phyloP scores from a whole-genome alignment of 2,329 filamentous ascomycete genomes.

The Verticillium dahliae region DNA sequence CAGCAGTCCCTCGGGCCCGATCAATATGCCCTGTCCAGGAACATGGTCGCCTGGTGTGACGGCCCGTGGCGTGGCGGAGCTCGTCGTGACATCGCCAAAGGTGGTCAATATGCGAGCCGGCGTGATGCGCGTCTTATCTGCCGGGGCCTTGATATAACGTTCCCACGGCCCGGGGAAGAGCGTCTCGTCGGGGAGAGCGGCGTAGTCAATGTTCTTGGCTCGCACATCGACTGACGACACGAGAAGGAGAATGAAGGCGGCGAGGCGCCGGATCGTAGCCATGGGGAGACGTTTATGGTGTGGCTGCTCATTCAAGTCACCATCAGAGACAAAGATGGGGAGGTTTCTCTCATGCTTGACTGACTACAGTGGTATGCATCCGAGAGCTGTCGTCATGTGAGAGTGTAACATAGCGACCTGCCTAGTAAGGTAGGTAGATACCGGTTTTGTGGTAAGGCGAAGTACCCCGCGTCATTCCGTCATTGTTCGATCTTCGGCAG shows the following conservation, averaged over 20 bases:
- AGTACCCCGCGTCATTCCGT: background rate
- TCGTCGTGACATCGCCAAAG: slow-evolving; percentile 22
- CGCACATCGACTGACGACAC: background rate
- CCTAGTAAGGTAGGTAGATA: too few species aligned
- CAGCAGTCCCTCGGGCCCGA: slow-evolving; percentile 24
- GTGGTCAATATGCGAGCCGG: slow-evolving; percentile 24
- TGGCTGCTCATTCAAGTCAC: background rate
- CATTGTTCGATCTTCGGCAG: background rate
- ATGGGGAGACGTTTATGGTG: background rate
- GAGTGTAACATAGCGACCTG: background rate
- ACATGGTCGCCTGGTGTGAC: slow-evolving; percentile 5
- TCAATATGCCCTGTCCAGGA: slow-evolving; percentile 13
- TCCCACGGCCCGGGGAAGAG: slow-evolving; percentile 33
- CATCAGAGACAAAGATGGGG: background rate
- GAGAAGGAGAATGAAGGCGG: background rate
- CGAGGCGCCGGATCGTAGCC: background rate
- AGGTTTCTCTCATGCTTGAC: background rate
- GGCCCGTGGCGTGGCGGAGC: slow-evolving; percentile 8
- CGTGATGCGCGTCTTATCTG: slow-evolving; percentile 24
- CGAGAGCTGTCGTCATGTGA: background rate
- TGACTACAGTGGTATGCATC: background rate
- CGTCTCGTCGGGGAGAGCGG: slow-evolving; percentile 20
- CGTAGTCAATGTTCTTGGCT: slow-evolving; percentile 9
- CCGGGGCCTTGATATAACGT: slow-evolving; percentile 26
- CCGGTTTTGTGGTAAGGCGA: background rate